Evolutionary conservation across 1,139 yeast species (phyloP).

Genomic region (Suhomyces yuchorum): DNA sequence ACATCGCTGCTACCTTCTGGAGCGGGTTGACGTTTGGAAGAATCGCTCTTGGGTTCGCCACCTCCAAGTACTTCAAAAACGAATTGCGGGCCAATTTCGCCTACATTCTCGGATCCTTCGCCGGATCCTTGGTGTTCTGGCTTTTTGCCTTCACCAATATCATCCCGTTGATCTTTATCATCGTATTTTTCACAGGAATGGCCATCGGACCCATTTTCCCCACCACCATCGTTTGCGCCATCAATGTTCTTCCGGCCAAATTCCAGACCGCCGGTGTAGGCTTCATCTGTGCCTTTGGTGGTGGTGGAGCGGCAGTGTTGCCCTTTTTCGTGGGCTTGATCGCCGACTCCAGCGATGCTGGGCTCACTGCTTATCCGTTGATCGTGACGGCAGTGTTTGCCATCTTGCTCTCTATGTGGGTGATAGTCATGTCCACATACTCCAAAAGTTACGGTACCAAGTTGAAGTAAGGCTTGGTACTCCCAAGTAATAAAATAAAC

Average conservation of each 20-base stretch:
- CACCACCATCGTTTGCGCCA: constrained; percentile 65
- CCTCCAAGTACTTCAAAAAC: constrained; percentile 49
- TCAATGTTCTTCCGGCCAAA: constrained; percentile 61
- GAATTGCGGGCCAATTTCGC: constrained; percentile 50
- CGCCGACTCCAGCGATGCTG: constrained; percentile 39
- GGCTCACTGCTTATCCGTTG: constrained; percentile 38
- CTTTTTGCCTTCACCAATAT: constrained; percentile 24
- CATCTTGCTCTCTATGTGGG: constrained; percentile 33
- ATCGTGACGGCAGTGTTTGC: constrained; percentile 31
- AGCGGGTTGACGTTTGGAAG: constrained; percentile 65
- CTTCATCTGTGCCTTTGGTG: constrained; percentile 72
- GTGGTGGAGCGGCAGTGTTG: constrained; percentile 72
- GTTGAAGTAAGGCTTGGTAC: background rate
- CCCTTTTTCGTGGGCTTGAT: constrained; percentile 64
- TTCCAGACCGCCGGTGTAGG: constrained; percentile 73
- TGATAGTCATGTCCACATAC: constrained; percentile 17
- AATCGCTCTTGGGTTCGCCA: constrained; percentile 58
- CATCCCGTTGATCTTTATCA: constrained; percentile 30
- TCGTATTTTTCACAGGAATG: constrained; percentile 60
- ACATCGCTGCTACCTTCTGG: constrained; percentile 68
- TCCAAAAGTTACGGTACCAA: constrained; percentile 8
- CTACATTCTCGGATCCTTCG: constrained; percentile 36
- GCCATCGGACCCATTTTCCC: constrained; percentile 84
- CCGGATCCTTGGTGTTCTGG: constrained; percentile 37
- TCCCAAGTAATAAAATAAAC: background rate